A percentile compares a stretch with the other conserved stretches of the same genome.
phyloP scores from a whole-genome alignment of 2,329 filamentous ascomycete species.

The Colletotrichum gigasporum region DNA sequence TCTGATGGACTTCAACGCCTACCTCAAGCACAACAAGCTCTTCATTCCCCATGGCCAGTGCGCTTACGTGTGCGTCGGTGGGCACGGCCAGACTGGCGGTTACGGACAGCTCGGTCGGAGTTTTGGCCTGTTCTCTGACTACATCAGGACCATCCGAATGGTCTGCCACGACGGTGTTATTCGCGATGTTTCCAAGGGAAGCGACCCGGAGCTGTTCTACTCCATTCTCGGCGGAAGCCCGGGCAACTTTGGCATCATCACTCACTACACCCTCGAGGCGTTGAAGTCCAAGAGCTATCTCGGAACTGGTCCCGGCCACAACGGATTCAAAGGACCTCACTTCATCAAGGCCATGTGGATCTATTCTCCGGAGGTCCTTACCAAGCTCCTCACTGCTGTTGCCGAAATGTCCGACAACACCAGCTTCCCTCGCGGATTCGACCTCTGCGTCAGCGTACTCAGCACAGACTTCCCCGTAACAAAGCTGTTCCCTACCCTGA shows the following conservation, averaged over 20 bases:
- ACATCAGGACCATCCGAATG: constrained; percentile 57
- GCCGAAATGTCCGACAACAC: constrained; percentile 55
- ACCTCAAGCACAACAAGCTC: constrained; percentile 47
- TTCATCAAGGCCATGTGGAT: constrained; percentile 53
- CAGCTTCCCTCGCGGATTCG: constrained; percentile 54
- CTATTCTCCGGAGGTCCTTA: constrained; percentile 49
- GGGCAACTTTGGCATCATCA: constrained; percentile 65
- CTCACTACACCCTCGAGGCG: constrained; percentile 60
- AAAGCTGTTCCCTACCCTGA: constrained; percentile 46
- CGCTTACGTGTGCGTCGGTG: constrained; percentile 54
- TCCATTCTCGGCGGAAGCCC: constrained; percentile 66
- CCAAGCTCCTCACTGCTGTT: constrained; percentile 48
- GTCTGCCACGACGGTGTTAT: constrained; percentile 56
- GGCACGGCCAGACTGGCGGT: constrained; percentile 58
- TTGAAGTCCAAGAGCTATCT: constrained; percentile 36
- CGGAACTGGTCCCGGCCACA: constrained; percentile 4
- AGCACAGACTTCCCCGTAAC: constrained; percentile 49
- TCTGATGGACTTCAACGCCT: constrained; percentile 53
- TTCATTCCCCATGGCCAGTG: constrained; percentile 59
- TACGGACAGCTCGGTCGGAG: constrained; percentile 57
- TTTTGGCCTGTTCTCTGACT: constrained; percentile 64
- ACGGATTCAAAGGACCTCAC: constrained; percentile 44
- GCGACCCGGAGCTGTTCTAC: constrained; percentile 67
- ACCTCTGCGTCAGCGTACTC: constrained; percentile 56
- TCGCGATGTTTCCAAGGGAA: constrained; percentile 54